Evolutionary conservation across 1,284 basidiomycete species (phyloP).

Genomic region (Boletus smithii): DNA sequence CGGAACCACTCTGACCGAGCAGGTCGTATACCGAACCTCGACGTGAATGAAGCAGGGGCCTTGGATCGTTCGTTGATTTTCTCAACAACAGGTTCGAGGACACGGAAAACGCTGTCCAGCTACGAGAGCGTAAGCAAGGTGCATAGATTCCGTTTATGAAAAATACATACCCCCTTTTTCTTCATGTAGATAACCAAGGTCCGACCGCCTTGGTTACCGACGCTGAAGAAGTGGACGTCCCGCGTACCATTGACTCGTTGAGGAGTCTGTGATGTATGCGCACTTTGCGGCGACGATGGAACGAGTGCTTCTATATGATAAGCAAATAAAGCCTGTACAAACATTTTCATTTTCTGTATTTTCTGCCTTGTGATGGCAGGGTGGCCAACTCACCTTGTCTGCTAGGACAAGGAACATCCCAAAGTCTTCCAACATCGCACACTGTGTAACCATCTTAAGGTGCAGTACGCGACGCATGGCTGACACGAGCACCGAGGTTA

Average conservation of each 20-base stretch:
- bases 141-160: neutral
- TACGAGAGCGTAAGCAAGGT: constrained; percentile 25
- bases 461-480: constrained; percentile 88
- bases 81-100: constrained; percentile 87
- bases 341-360: neutral
- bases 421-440: constrained; percentile 92
- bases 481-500: constrained; percentile 28
- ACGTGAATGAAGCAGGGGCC: constrained; percentile 62
- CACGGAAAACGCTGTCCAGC: constrained; percentile 89
- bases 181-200: constrained; percentile 95
- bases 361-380: neutral
- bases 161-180: constrained; percentile 76
- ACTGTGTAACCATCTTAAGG: constrained; percentile 87
- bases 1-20: constrained; percentile 90
- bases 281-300: constrained; percentile 70
- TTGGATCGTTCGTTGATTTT: constrained; percentile 77
- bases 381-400: constrained; percentile 62
- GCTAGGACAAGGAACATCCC: constrained; percentile 94
- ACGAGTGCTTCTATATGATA: constrained; percentile 96
- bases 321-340: constrained; percentile 64
- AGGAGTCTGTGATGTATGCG: constrained; percentile 67
- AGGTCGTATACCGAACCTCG: constrained; percentile 70
- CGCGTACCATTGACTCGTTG: constrained; percentile 86
- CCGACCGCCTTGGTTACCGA: constrained; percentile 80
- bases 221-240: constrained; percentile 93